Percentiles rank a stretch among this genome's conserved stretches.
These are phyloP conservation scores for Candida freyschussii DNA, from an alignment of 1,139 yeast species.

Conservation along the genomic window DNA sequence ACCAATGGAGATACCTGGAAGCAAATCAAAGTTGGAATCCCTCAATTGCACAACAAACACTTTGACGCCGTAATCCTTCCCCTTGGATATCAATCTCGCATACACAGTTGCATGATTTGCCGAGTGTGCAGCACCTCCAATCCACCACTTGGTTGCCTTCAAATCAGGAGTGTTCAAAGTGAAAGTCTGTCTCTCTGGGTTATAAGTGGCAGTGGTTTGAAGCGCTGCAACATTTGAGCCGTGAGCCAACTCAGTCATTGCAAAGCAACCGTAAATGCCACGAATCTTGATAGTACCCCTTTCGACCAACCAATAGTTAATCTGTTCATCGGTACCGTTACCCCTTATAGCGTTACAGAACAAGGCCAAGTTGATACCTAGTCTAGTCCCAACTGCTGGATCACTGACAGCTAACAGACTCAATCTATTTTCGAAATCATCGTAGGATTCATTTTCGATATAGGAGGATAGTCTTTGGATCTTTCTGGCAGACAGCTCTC, in stretches of 20 bases:
- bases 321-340: conserved; percentile 60
- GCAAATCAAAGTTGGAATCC: conserved; percentile 62
- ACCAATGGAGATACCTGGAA: conserved; percentile 79
- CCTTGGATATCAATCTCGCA: conserved; percentile 77
- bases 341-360: conserved; percentile 68
- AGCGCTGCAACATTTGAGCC: conserved; percentile 92
- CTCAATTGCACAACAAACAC: conserved; percentile 87
- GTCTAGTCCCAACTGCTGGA: conserved; percentile 60
- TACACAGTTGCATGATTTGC: conserved; percentile 79
- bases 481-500: conserved; percentile 49
- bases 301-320: conserved; percentile 65
- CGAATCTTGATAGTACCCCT: conserved; percentile 64
- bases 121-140: conserved; percentile 95
- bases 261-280: conserved; percentile 83
- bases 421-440: conserved; percentile 38
- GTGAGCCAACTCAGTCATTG: conserved; percentile 92
- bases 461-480: conserved; percentile 46
- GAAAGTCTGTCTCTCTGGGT: conserved; percentile 60
- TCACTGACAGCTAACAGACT: conserved; percentile 43
- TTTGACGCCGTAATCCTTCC: conserved; percentile 86
- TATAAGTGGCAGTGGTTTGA: conserved; percentile 87
- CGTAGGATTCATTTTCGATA: conserved; percentile 42
- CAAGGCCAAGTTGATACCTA: conserved; percentile 68
- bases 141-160: conserved; percentile 98
- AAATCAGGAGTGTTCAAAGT: conserved; percentile 80